phyloP scores from a whole-genome alignment of 73 alveolate species.

The Paramecium tetraurelia region DNA sequence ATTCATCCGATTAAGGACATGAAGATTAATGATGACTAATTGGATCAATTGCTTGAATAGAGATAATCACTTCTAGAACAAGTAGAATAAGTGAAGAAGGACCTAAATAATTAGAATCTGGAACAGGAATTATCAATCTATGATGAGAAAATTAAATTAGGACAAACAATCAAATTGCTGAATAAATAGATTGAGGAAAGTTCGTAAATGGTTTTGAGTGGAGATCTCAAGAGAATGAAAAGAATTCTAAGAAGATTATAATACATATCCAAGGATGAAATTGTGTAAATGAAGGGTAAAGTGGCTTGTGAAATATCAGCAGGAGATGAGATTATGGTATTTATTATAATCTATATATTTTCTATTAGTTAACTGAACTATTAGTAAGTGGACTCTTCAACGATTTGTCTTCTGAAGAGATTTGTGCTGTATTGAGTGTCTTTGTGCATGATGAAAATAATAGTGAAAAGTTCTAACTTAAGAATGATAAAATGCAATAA shows the following conservation, averaged over 20 bases:
- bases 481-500: slow-evolving; percentile 71
- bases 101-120: slow-evolving; percentile 46
- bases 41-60: slow-evolving; percentile 57
- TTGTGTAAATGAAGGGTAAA: slow-evolving; percentile 95
- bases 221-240: slow-evolving; percentile 97
- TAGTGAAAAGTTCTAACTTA: slow-evolving; percentile 70
- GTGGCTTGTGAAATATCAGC: slow-evolving; percentile 99
- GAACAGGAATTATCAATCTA: slow-evolving; percentile 57
- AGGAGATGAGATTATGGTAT: slow-evolving; percentile 89
- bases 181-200: slow-evolving; percentile 67
- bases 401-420: slow-evolving; percentile 78
- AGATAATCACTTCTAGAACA: slow-evolving; percentile 40
- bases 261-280: slow-evolving; percentile 85
- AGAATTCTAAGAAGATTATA: slow-evolving; percentile 97
- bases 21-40: slow-evolving; percentile 85
- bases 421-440: slow-evolving; percentile 91
- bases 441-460: slow-evolving; percentile 80
- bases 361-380: slow-evolving; percentile 74
- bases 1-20: slow-evolving; percentile 95
- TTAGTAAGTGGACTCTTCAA: slow-evolving; percentile 86
- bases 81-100: slow-evolving; percentile 1
- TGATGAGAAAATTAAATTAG: slow-evolving; percentile 68
- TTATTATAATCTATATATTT: too few species aligned
- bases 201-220: slow-evolving; percentile 89
- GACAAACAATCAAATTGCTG: slow-evolving; percentile 41